These are phyloP conservation scores for Erysimum cheiranthoides DNA, from an alignment of 345 rosid genomes.

Conservation along the genomic window DNA sequence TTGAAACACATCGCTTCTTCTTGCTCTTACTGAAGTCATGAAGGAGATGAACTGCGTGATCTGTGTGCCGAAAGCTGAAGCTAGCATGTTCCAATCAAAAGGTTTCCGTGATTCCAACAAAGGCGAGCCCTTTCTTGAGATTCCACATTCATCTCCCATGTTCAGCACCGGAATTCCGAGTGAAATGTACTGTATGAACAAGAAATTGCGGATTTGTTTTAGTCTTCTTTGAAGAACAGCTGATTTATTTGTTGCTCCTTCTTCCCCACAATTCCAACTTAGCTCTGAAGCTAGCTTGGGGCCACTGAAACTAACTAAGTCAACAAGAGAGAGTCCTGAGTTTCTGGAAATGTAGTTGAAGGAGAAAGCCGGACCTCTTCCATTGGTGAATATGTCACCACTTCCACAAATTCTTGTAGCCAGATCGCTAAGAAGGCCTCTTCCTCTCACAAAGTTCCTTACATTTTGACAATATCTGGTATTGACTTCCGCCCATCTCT, in stretches of 20 bases:
- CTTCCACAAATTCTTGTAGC: conserved; percentile 96
- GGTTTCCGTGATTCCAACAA: conserved; percentile 57
- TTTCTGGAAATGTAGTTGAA: conserved; percentile 76
- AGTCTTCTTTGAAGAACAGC: conserved; percentile 80
- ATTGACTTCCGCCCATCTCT: conserved; percentile 83
- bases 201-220: conserved; percentile 83
- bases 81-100: conserved; percentile 71
- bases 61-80: conserved; percentile 72
- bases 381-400: conserved; percentile 78
- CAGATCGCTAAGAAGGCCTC: conserved; percentile 68
- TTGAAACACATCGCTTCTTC: conserved; percentile 78
- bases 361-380: conserved; percentile 90
- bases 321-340: conserved; percentile 85
- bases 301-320: conserved; percentile 84
- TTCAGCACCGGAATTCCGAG: conserved; percentile 85
- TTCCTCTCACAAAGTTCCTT: conserved; percentile 77
- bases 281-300: conserved; percentile 60
- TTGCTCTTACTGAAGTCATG: conserved; percentile 61
- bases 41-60: conserved; percentile 75
- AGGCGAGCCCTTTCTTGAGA: conserved; percentile 75
- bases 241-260: conserved; percentile 79
- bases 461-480: conserved; percentile 67
- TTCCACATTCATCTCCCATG: conserved; percentile 97
- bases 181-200: conserved; percentile 74
- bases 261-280: conserved; percentile 98